Evolutionary conservation across 106 monocot species (phyloP), one percentile per base, ranked within the genome.

Genomic region (Acanthochlamys bracteata): DNA sequence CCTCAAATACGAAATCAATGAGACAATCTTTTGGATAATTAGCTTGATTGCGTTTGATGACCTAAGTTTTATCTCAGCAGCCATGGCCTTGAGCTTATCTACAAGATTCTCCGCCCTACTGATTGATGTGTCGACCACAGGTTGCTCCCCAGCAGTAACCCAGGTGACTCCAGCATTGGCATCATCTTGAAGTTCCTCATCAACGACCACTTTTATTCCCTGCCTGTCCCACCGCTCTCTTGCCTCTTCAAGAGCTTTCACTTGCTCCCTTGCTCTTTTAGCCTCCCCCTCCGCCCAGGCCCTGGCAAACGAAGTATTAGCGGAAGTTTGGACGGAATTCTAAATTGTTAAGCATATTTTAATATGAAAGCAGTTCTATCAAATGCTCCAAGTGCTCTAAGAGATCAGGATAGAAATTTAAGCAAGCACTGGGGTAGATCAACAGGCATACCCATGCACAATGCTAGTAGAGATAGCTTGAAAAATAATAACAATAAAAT

Each of bases 251-350:
- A 99, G 83, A n/a, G 86, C 81, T 76, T 39, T 83, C 22, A 83
- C 92, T 15, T 92, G 83, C 75, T 89, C 98, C 41, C 89, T 83
- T 25, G 98, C 92, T 71, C 75, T 79, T 74, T 83, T 89, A 42
- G 98, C 88, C 63, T 89, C 92, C 66, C 92, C 92, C 63, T 99
- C 98, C 33, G 98, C 98, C 98, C 98, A 99, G 25, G 88, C 24
- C 73, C 98, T 99, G 62, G 27, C 42, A 25, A 71, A 64, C 12
- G 20, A 55, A 10, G 20, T 13, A 55, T 49, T 14, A 49, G 17
- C 1, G 10, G 17, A 49, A 49, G 3, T 9, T 3, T 49, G 49
- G 49, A 49, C n/a, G n/a, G n/a, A 33, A 6, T 33, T 33, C 33
- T 33, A n/a, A n/a, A n/a, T n/a, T 33, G 6, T 33, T 33, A 33